A percentile compares a stretch with the other conserved stretches of the same genome.
These are phyloP conservation scores for Cornus kousa DNA, from an alignment of 148 eudicot genomes.

Conservation along the genomic window DNA sequence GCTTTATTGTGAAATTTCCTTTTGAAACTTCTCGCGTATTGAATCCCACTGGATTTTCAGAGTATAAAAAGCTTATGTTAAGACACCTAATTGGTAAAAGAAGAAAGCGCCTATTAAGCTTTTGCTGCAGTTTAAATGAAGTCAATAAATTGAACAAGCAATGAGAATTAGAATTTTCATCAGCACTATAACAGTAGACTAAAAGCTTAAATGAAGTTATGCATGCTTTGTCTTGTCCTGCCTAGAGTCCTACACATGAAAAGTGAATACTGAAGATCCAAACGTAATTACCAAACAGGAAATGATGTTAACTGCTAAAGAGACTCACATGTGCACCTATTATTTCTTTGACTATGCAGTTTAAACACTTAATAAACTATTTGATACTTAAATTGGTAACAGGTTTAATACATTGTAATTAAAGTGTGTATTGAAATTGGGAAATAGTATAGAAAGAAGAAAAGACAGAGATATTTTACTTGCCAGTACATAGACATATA, in stretches of 20 bases:
- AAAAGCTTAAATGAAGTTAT: background rate
- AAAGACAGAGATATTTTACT: no score
- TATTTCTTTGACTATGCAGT: background rate
- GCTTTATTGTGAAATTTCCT: constrained; percentile 35
- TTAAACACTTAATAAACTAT: background rate
- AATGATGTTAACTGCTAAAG: no score
- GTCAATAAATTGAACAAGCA: background rate
- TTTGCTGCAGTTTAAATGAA: constrained; percentile 8
- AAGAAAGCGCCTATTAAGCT: background rate
- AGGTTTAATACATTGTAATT: background rate
- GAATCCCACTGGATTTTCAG: constrained; percentile 67
- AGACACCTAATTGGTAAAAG: background rate
- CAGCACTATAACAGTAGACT: background rate
- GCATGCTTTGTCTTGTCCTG: background rate
- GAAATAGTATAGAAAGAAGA: no score
- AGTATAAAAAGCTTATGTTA: background rate
- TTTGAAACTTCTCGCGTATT: constrained; percentile 82
- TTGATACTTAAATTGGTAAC: background rate
- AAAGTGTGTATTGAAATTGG: background rate
- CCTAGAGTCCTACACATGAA: background rate
- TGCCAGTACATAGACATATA: no score
- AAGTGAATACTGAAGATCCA: background rate
- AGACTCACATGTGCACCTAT: background rate
- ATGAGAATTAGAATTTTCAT: background rate
- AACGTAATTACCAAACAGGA: no score